Conservation (phyloP, 495 filamentous ascomycete genomes). For the Poronia punctata region DNA sequence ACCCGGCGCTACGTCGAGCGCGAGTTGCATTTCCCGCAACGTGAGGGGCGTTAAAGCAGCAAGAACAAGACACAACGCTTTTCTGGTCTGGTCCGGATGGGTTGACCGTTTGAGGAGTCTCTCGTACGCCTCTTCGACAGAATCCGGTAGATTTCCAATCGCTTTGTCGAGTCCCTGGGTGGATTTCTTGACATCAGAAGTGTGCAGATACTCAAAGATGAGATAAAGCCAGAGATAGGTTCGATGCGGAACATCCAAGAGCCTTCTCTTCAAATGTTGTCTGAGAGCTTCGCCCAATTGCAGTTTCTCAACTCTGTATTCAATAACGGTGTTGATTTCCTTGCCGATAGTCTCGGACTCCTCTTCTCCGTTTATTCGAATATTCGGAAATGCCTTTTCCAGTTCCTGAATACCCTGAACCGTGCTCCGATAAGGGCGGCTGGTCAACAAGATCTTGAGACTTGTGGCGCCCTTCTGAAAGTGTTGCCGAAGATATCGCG, state of each 20-base stretch:
- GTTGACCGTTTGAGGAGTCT: conserved; percentile 25
- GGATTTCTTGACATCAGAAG: neutral
- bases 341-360: conserved; percentile 27
- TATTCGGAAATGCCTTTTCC: conserved; percentile 18
- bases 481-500: neutral
- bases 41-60: conserved; percentile 33
- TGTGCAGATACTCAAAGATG: conserved; percentile 19
- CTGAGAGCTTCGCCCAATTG: conserved; percentile 2
- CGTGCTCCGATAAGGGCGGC: conserved; percentile 39
- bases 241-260: conserved; percentile 20
- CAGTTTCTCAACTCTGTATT: conserved; percentile 21
- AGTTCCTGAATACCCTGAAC: conserved; percentile 22
- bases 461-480: neutral
- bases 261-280: conserved; percentile 15
- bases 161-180: conserved; percentile 12
- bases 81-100: conserved; percentile 18
- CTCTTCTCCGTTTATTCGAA: conserved; percentile 32
- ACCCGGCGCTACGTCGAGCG: conserved; percentile 21
- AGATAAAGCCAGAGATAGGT: conserved; percentile 33
- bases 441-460: conserved; percentile 44
- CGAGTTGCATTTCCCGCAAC: conserved; percentile 32
- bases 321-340: conserved; percentile 40
- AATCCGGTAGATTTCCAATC: conserved; percentile 24
- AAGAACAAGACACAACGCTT: conserved; percentile 32
- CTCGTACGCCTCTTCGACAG: conserved; percentile 36